Evolutionary conservation across 306 rosid genomes (phyloP).

Genomic region (Sindora glabra): DNA sequence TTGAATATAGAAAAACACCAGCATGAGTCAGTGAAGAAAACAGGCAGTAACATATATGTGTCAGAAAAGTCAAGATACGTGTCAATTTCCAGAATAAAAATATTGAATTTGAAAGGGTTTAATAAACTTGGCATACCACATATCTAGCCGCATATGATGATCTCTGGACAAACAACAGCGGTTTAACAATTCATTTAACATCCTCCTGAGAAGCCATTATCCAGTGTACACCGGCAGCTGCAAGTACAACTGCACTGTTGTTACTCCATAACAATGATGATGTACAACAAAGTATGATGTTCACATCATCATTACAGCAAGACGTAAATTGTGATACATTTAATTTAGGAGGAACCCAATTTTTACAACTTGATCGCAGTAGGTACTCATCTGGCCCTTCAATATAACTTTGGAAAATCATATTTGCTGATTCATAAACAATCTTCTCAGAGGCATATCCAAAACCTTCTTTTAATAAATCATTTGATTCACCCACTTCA

Average conservation of each 20-base stretch:
- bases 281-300: slow-evolving; percentile 79
- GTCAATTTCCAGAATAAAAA: slow-evolving; percentile 5
- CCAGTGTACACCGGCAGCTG: slow-evolving; percentile 94
- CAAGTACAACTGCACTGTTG: slow-evolving; percentile 95
- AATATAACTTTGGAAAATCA: slow-evolving; percentile 68
- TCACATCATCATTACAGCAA: slow-evolving; percentile 57
- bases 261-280: slow-evolving; percentile 93
- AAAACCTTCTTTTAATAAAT: slow-evolving; percentile 32
- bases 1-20: slow-evolving; percentile 89
- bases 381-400: slow-evolving; percentile 93
- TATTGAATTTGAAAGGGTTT: slow-evolving; percentile 8
- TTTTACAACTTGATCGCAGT: slow-evolving; percentile 60
- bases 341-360: slow-evolving; percentile 36
- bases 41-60: slow-evolving; percentile 9
- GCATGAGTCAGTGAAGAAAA: slow-evolving; percentile 31
- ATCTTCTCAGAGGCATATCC: slow-evolving; percentile 23
- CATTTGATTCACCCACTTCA: slow-evolving; percentile 28
- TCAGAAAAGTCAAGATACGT: slow-evolving; percentile 7
- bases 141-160: slow-evolving; percentile 77
- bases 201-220: slow-evolving; percentile 71
- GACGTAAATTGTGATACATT: slow-evolving; percentile 50
- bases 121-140: slow-evolving; percentile 56
- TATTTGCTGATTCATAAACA: slow-evolving; percentile 40
- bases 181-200: slow-evolving; percentile 67
- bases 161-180: slow-evolving; percentile 73